These are phyloP conservation scores for Haberlea rhodopensis DNA, from an alignment of 257 asterid genomes.

Conservation along the genomic window DNA sequence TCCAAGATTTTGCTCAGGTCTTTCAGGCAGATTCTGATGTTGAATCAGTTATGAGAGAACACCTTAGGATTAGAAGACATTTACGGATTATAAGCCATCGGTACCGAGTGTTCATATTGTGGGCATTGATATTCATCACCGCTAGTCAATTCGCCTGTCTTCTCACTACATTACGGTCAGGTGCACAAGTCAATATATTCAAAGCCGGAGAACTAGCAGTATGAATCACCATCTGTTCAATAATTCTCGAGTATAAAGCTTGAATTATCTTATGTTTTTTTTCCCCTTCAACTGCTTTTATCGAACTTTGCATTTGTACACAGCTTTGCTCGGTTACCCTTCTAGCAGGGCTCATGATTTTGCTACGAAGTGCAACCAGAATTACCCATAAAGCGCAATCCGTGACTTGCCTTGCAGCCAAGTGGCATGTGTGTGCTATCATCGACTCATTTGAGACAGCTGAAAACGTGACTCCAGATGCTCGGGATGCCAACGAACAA, in stretches of 20 bases:
- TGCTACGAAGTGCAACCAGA: slow-evolving; percentile 74
- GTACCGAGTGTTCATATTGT: slow-evolving; percentile 63
- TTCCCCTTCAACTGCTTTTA: background rate
- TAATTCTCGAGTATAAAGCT: background rate
- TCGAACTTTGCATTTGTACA: slow-evolving; percentile 3
- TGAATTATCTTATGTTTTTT: background rate
- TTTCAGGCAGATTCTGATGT: slow-evolving; percentile 71
- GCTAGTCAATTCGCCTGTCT: slow-evolving; percentile 84
- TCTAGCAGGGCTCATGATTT: slow-evolving; percentile 71
- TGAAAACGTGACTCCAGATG: slow-evolving; percentile 51
- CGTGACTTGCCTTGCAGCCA: slow-evolving; percentile 87
- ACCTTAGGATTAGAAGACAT: slow-evolving; percentile 83
- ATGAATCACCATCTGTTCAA: slow-evolving; percentile 11
- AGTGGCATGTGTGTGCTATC: slow-evolving; percentile 94
- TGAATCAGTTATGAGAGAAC: slow-evolving; percentile 69
- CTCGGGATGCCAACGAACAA: slow-evolving; percentile 22
- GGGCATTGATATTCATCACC: slow-evolving; percentile 66
- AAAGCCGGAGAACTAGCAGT: slow-evolving; percentile 90
- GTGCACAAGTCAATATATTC: slow-evolving; percentile 52
- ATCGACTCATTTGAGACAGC: slow-evolving; percentile 61
- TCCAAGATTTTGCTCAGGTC: slow-evolving; percentile 76
- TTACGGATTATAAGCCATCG: slow-evolving; percentile 85
- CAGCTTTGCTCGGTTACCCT: slow-evolving; percentile 89
- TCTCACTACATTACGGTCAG: slow-evolving; percentile 69
- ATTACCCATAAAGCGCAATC: slow-evolving; percentile 95